These are phyloP conservation scores for Sporothrix protearum DNA, from an alignment of 2,329 filamentous ascomycete genomes.

Conservation along the genomic window DNA sequence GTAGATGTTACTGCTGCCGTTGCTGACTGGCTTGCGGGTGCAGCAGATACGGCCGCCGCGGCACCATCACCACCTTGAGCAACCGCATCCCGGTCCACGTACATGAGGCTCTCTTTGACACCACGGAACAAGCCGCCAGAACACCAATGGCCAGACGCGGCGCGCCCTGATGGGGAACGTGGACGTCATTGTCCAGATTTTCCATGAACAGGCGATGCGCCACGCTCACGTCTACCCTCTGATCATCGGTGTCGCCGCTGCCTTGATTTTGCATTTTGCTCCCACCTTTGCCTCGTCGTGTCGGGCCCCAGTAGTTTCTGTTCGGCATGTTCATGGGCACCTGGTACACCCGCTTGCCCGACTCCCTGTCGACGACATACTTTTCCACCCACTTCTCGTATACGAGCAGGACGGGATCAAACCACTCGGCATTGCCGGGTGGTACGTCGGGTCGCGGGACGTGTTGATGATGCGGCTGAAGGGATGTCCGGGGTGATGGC, in stretches of 20 bases:
- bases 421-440: neutral
- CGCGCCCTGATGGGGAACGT: conserved; percentile 8
- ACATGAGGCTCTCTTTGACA: neutral
- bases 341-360: conserved; percentile 21
- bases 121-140: neutral
- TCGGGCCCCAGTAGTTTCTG: neutral
- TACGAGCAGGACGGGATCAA: conserved; percentile 24
- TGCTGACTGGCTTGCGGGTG: neutral
- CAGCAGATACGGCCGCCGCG: neutral
- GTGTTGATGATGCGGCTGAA: conserved; percentile 23
- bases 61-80: neutral
- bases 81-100: neutral
- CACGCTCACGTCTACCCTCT: neutral
- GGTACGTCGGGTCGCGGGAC: conserved; percentile 7
- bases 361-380: neutral
- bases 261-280: neutral
- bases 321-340: conserved; percentile 24
- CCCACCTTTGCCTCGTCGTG: neutral
- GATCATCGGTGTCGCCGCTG: neutral
- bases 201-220: neutral
- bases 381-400: conserved; percentile 28
- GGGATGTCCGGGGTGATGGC: neutral
- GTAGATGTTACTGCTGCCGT: neutral
- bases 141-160: neutral
- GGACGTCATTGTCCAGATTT: neutral